Evolutionary conservation across 179 eudicot species (phyloP), one percentile per base, ranked within the genome.

Genomic region (Actinidia polygama): DNA sequence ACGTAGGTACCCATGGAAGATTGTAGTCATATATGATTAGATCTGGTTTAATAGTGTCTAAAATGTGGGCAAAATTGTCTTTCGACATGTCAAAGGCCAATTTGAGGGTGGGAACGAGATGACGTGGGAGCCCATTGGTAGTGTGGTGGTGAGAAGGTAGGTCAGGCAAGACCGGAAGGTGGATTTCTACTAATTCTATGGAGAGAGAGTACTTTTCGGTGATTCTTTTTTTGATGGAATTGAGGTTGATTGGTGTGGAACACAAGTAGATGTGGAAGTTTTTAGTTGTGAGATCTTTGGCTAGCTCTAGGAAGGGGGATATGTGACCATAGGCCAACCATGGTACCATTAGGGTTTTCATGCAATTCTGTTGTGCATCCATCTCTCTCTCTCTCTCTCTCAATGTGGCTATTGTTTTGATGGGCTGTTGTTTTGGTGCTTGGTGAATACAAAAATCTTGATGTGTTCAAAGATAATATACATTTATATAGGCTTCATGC

Each of bases 111-210:
- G 81, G 44, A 80, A 82, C 78, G 77, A 85, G 85, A 36, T 78
- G 85, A 63, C 78, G 73, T 19, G 87, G 85, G 26, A 82, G 85
- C 62, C 83, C 82, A 66, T 82, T 85, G 76, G 87, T 82, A 53
- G 87, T 82, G 87, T 85, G 85, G 85, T 78, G 30, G 70, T 66
- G 77, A 63, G 85, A 75, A 62, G 80, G 87, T 51, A 85, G 87
- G n/a, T 78, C 57, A 2, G 80, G 76, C 68, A 36, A 47, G 64
- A 69, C 54, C 2, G 87, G 87, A 36, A 82, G 85, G 74, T 78
- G 79, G 24, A 85, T 70, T 58, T 85, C 77, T 18, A 85, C 85
- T 4, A 82, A 80, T 6, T 79, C 18, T 24, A 85, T 85, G 4
- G 77, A 82, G 15, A 30, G 21, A 10, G 77, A 78, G 50, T 81